These are phyloP conservation scores for Penicillium sp. DNA, from an alignment of 2,329 filamentous ascomycete species.

Conservation along the genomic window DNA sequence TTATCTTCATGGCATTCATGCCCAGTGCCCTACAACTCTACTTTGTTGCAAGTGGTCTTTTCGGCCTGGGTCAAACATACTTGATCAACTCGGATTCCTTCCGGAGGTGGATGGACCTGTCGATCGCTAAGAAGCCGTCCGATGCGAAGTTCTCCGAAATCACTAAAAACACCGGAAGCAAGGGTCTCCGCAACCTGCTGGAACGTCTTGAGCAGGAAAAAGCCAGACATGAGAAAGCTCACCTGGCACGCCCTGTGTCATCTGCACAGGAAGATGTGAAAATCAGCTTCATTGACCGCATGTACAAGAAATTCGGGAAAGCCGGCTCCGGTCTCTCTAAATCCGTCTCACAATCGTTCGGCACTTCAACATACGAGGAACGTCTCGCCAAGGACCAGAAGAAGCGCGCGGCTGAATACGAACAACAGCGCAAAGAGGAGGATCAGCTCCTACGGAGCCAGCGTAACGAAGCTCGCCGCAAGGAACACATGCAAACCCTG, in stretches of 20 bases:
- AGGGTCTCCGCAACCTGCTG: constrained; percentile 18
- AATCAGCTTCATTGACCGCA: constrained; percentile 37
- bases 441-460: constrained; percentile 34
- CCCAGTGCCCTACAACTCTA: constrained; percentile 61
- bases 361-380: constrained; percentile 7
- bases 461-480: constrained; percentile 35
- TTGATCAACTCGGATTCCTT: constrained; percentile 41
- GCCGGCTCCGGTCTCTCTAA: constrained; percentile 11
- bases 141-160: not conserved
- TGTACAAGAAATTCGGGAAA: constrained; percentile 16
- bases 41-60: constrained; percentile 51
- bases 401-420: constrained; percentile 32
- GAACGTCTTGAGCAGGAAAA: constrained; percentile 16
- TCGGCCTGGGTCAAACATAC: constrained; percentile 45
- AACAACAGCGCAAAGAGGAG: constrained; percentile 27
- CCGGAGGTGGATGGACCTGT: constrained; percentile 30
- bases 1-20: constrained; percentile 54
- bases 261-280: not conserved
- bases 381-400: constrained; percentile 32
- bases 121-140: constrained; percentile 14
- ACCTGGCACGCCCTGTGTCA: not conserved
- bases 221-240: constrained; percentile 5
- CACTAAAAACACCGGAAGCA: constrained; percentile 7
- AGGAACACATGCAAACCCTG: constrained; percentile 26
- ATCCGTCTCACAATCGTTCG: not conserved